Conservation (phyloP, 768 basidiomycete genomes). For the Dioszegia hungarica region DNA sequence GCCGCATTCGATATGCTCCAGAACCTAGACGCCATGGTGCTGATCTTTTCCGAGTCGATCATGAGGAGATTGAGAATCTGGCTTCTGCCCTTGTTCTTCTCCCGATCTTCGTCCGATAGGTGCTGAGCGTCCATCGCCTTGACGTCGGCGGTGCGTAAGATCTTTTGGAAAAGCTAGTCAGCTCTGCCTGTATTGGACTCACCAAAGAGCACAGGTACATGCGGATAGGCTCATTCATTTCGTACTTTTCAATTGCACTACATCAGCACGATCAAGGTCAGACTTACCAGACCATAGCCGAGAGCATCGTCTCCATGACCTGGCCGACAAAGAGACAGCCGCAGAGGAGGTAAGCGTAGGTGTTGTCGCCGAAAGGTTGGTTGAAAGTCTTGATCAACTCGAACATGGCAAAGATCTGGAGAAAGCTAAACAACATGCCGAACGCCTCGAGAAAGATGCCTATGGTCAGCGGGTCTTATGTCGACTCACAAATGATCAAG, state of each 20-base stretch:
- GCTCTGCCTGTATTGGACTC: background rate
- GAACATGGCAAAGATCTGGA: slow-evolving; percentile 27
- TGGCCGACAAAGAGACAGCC: slow-evolving; percentile 34
- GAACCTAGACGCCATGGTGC: slow-evolving; percentile 23
- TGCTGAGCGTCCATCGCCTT: slow-evolving; percentile 37
- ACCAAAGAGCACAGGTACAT: slow-evolving; percentile 39
- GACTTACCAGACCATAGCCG: slow-evolving; percentile 5
- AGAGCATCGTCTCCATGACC: slow-evolving; percentile 23
- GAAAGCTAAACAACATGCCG: slow-evolving; percentile 16
- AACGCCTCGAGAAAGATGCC: slow-evolving; percentile 21
- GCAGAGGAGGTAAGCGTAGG: slow-evolving; percentile 41
- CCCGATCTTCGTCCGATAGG: slow-evolving; percentile 13
- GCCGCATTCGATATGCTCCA: slow-evolving; percentile 27
- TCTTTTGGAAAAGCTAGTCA: slow-evolving; percentile 37
- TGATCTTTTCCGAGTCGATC: slow-evolving; percentile 33
- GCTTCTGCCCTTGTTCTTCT: slow-evolving; percentile 18
- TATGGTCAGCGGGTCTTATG: background rate
- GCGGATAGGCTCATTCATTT: slow-evolving; percentile 28
- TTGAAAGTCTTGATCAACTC: slow-evolving; percentile 37
- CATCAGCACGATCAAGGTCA: background rate
- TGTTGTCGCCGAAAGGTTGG: slow-evolving; percentile 19
- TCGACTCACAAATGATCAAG: slow-evolving; percentile 24
- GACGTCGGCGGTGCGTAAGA: slow-evolving; percentile 34
- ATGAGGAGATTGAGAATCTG: slow-evolving; percentile 40
- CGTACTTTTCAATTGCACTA: slow-evolving; percentile 35